These are phyloP conservation scores for Amphichorda felina DNA, from an alignment of 2,329 filamentous ascomycete genomes.

Conservation along the genomic window DNA sequence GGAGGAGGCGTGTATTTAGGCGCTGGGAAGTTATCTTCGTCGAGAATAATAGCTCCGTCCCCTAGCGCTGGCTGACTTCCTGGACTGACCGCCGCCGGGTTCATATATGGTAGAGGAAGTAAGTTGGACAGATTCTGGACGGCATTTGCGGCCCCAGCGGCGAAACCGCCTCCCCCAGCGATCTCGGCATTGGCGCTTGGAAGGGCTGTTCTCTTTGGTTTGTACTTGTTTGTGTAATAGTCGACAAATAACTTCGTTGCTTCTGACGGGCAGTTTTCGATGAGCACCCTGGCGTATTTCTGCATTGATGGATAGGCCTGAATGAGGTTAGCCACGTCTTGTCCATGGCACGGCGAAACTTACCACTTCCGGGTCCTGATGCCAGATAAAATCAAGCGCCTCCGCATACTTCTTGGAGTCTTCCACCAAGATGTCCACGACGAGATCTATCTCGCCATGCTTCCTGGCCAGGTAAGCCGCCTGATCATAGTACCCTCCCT, in stretches of 20 bases:
- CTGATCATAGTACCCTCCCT: constrained; percentile 94
- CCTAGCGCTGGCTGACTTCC: constrained; percentile 36
- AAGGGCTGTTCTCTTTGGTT: constrained; percentile 49
- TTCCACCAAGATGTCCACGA: constrained; percentile 92
- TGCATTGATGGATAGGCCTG: constrained; percentile 80
- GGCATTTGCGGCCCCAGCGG: constrained; percentile 55
- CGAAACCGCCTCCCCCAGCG: constrained; percentile 26
- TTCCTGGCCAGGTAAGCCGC: constrained; percentile 91
- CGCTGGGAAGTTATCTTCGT: constrained; percentile 30
- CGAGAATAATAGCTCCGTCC: constrained; percentile 38
- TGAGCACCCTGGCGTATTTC: constrained; percentile 86
- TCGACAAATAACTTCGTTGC: constrained; percentile 85
- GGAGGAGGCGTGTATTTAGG: constrained; percentile 66
- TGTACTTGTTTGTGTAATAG: constrained; percentile 83
- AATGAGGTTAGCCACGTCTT: constrained; percentile 15
- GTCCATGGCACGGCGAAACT: constrained; percentile 16
- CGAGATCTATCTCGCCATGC: constrained; percentile 84
- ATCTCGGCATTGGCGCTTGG: constrained; percentile 10
- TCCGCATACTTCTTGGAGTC: constrained; percentile 85
- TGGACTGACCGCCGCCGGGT: constrained; percentile 39
- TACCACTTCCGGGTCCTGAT: constrained; percentile 66
- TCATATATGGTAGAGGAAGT: constrained; percentile 80
- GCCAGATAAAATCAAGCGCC: constrained; percentile 84
- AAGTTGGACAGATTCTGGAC: constrained; percentile 79
- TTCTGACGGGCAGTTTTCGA: constrained; percentile 73